Conservation (phyloP, 805 yeast species). For the Barnettozyma populi region DNA sequence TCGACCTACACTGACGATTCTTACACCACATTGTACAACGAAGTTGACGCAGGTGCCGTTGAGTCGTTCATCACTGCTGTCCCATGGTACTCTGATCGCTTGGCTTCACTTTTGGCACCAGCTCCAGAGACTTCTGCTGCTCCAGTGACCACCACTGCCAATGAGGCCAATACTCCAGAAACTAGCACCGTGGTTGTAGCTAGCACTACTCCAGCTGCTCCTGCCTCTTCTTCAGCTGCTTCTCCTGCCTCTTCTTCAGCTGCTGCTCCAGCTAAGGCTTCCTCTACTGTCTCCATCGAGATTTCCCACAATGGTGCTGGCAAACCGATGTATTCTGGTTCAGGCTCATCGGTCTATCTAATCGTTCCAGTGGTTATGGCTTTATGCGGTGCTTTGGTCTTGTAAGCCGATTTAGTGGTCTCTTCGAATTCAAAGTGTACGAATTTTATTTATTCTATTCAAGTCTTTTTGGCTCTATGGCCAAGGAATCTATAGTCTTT, state of each 20-base stretch:
- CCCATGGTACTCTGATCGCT: conserved; percentile 27
- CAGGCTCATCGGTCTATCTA: neutral
- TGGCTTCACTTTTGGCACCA: conserved; percentile 12
- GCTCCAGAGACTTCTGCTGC: conserved; percentile 11
- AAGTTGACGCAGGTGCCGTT: conserved; percentile 24
- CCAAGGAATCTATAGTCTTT: no score
- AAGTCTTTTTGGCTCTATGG: no score
- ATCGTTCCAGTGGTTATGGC: neutral
- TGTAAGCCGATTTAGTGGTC: neutral
- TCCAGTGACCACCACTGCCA: neutral
- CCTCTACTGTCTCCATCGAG: neutral
- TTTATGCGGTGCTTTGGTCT: neutral
- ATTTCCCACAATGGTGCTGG: neutral
- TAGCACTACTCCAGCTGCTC: neutral
- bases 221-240: neutral
- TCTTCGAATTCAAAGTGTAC: no score
- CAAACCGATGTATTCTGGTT: neutral
- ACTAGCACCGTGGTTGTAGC: neutral
- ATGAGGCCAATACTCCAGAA: neutral
- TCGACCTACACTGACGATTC: conserved; percentile 30
- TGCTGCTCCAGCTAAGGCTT: neutral
- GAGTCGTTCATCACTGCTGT: conserved; percentile 25
- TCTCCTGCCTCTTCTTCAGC: no score
- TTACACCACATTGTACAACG: conserved; percentile 27
- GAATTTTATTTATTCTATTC: no score